These are phyloP conservation scores for Candida incommunis DNA, from an alignment of 805 yeast genomes.

Conservation along the genomic window DNA sequence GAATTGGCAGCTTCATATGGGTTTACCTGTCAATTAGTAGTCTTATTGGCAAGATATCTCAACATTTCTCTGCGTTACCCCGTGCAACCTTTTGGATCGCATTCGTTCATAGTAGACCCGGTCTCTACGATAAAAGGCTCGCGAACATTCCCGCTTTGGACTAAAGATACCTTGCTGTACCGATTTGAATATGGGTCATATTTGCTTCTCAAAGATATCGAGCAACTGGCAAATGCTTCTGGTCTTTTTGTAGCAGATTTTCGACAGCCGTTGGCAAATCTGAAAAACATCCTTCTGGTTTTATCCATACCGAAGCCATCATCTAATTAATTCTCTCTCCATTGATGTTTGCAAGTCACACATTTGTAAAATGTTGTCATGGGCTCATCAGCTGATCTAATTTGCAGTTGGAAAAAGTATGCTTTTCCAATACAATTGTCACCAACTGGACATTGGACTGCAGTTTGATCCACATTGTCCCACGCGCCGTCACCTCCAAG, in stretches of 20 bases:
- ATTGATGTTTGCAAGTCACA: conserved; percentile 81
- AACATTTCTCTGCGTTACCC: conserved; percentile 36
- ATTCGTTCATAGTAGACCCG: conserved; percentile 34
- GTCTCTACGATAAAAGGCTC: conserved; percentile 28
- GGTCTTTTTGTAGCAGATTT: conserved; percentile 20
- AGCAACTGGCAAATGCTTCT: conserved; percentile 26
- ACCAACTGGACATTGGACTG: conserved; percentile 83
- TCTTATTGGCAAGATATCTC: conserved; percentile 27
- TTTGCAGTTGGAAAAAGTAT: conserved; percentile 91
- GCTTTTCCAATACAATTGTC: conserved; percentile 82
- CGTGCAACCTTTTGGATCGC: conserved; percentile 32
- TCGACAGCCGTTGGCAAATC: conserved; percentile 23
- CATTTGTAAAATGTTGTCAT: conserved; percentile 98
- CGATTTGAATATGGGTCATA: conserved; percentile 37
- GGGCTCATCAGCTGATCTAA: conserved; percentile 97
- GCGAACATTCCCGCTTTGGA: conserved; percentile 34
- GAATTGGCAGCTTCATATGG: conserved; percentile 37
- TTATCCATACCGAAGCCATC: conserved; percentile 6
- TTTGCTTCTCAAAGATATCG: conserved; percentile 32
- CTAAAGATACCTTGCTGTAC: conserved; percentile 28
- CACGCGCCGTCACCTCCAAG: conserved; percentile 95
- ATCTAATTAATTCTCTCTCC: conserved; percentile 73
- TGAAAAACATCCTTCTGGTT: conserved; percentile 22
- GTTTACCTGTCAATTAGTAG: conserved; percentile 29
- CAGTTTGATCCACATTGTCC: conserved; percentile 97